Evolutionary conservation across 1,139 yeast species (phyloP), one percentile per base, ranked within the genome.

Genomic region (Kurtzmaniella quercitrusa): DNA sequence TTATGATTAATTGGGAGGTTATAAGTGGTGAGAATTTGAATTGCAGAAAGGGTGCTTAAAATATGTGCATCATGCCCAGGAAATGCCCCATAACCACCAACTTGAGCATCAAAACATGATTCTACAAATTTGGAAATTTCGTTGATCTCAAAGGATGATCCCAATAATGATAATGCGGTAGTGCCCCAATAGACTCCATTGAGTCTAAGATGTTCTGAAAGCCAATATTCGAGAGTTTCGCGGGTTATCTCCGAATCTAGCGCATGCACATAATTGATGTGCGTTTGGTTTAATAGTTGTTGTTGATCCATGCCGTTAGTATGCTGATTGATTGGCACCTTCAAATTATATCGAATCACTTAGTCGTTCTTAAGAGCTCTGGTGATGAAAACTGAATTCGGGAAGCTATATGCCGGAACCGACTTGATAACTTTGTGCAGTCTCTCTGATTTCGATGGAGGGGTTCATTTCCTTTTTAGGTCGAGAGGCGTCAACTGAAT

Each of bases 181-280:
- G 89, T 69, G 0, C 97, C 98, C 99, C 99, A 93, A 60, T 94
- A 93, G 1, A 94, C 72, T 5, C 98, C 98, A 56, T 87, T 89
- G 73, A 93, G 66, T 37, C 97, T 75, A 43, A 93, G 72, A 61
- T 93, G 98, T 57, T 94, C 98, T 21, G 90, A 79, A 44, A 91
- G 66, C 94, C 96, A 90, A 63, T 89, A 91, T 54, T 86, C 94
- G 44, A 84, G 75, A 6, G 70, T 56, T 41, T 65, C 60, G 46
- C 67, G 52, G 12, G 63, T 45, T 21, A 52, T 42, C 16, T 54
- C 59, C 7, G 71, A 65, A 52, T 72, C 75, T 41, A 71, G 70
- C 19, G 63, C 63, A 25, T 63, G 53, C 23, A 72, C 60, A 52
- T 63, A 73, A 21, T 61, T 52, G 34, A 72, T 56, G 51, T 73